Evolutionary conservation across 495 filamentous ascomycete genomes (phyloP).

Genomic region (Articulospora tetracladia): DNA sequence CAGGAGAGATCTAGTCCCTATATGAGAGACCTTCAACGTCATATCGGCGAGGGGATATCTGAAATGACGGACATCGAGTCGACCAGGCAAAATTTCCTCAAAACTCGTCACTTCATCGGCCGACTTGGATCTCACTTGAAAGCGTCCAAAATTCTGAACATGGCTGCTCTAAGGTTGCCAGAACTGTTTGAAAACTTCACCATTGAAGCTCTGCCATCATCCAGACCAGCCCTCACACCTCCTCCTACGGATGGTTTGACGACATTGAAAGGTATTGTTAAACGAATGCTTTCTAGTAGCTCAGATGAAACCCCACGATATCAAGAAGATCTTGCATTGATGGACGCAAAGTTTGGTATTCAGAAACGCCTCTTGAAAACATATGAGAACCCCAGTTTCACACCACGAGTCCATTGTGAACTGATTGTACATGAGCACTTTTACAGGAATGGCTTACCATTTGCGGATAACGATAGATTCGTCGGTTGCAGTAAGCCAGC

Average conservation of each 20-base stretch:
- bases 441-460: slow-evolving; percentile 17
- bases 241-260: slow-evolving; percentile 14
- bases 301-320: background rate
- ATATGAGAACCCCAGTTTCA: slow-evolving; percentile 14
- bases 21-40: slow-evolving; percentile 3
- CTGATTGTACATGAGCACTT: slow-evolving; percentile 25
- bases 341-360: slow-evolving; percentile 16
- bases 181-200: slow-evolving; percentile 13
- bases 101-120: slow-evolving; percentile 17
- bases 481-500: slow-evolving; percentile 31
- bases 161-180: slow-evolving; percentile 12
- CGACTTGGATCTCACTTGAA: slow-evolving; percentile 21
- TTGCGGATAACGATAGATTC: slow-evolving; percentile 23
- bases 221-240: slow-evolving; percentile 4
- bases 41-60: slow-evolving; percentile 7
- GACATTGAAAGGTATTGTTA: slow-evolving; percentile 14
- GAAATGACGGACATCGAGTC: slow-evolving; percentile 4
- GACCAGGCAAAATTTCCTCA: slow-evolving; percentile 5
- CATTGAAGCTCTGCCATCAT: slow-evolving; percentile 7
- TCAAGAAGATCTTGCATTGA: slow-evolving; percentile 10
- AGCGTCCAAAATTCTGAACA: slow-evolving; percentile 13
- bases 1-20: slow-evolving; percentile 9
- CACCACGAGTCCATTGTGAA: slow-evolving; percentile 26
- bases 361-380: background rate
- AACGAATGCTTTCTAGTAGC: slow-evolving; percentile 10